Percentiles rank a stretch among this genome's conserved stretches.
Conservation (phyloP, 441 rosid species). For the Pelargonium myrrhifolium region DNA sequence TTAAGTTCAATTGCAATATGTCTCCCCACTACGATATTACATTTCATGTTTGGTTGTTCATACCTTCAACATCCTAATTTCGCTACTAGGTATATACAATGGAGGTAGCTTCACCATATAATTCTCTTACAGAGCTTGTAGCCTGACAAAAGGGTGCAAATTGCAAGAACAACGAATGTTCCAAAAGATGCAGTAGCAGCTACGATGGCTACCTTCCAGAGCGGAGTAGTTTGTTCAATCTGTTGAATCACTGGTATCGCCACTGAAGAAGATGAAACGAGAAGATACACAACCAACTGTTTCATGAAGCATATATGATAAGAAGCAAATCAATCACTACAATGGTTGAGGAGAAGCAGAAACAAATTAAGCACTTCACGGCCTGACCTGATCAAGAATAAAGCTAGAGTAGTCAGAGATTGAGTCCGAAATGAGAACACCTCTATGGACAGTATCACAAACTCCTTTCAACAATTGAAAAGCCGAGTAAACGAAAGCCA, state of each 20-base stretch:
- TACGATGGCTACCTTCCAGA: conserved; percentile 35
- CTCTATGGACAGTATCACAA: conserved; percentile 53
- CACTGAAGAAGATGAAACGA: conserved; percentile 53
- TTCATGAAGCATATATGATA: conserved; percentile 3
- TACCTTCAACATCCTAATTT: too few species aligned
- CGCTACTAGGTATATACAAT: too few species aligned
- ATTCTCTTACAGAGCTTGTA: conserved; percentile 78
- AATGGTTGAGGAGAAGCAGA: not conserved
- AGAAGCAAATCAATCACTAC: not conserved
- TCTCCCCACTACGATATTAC: too few species aligned
- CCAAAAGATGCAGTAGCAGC: conserved; percentile 41
- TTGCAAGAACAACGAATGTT: conserved; percentile 34
- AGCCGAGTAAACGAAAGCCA: conserved; percentile 47
- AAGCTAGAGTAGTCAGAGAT: conserved; percentile 56
- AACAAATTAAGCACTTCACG: too few species aligned
- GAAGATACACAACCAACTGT: conserved; percentile 55
- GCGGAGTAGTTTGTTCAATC: conserved; percentile 20
- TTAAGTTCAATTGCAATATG: too few species aligned
- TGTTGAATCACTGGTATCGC: conserved; percentile 37
- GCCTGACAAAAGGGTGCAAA: conserved; percentile 47
- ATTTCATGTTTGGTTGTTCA: too few species aligned
- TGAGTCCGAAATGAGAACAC: conserved; percentile 50
- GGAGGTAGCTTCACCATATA: conserved; percentile 42
- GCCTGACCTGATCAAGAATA: conserved; percentile 61
- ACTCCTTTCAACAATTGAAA: conserved; percentile 65